Evolutionary conservation across 2,329 filamentous ascomycete species (phyloP), one percentile per base, ranked within the genome.

Genomic region (Madurella fahalii): DNA sequence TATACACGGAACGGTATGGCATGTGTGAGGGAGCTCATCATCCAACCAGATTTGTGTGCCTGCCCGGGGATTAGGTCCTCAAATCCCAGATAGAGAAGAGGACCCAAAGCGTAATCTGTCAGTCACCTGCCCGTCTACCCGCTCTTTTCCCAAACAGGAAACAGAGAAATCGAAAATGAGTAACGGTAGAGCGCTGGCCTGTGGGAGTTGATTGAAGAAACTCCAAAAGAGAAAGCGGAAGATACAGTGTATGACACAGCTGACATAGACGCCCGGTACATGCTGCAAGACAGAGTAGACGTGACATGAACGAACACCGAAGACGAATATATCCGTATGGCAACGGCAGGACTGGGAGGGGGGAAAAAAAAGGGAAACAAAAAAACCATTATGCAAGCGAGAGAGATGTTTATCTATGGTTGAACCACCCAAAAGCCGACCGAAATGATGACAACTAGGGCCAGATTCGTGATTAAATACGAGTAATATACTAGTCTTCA

Each of bases 341-440:
- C 25, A 25, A 25, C 25, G 25, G 7, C 7, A 25, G 25, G 25
- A 25, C 25, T 25, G 25, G 25, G 25, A 25, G 4, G 25, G 25
- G 3, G 25, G 25, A 25, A 4, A 41, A 41, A 11, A 25, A 46
- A 46, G n/a, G 11, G 8, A 16, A 25, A 20, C 20, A 12, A 32
- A 13, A 46, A 46, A 17, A 46, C 44, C 12, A 4, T 25, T 12
- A 12, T 46, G 13, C 25, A 34, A 16, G 30, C 13, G 11, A 32
- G 15, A 17, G 9, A 15, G 16, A n/a, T 16, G 9, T 34, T 32
- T 34, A 4, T 34, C 17, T 46, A 34, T 32, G 30, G 9, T 12
- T 12, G 17, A 18, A n/a, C 11, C 34, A 34, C 53, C 45, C 32
- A 40, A 40, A 31, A 52, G 40, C 45, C 45, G 52, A 37, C 54